phyloP scores from a whole-genome alignment of 345 rosid species.

The Erodium maritimum region DNA sequence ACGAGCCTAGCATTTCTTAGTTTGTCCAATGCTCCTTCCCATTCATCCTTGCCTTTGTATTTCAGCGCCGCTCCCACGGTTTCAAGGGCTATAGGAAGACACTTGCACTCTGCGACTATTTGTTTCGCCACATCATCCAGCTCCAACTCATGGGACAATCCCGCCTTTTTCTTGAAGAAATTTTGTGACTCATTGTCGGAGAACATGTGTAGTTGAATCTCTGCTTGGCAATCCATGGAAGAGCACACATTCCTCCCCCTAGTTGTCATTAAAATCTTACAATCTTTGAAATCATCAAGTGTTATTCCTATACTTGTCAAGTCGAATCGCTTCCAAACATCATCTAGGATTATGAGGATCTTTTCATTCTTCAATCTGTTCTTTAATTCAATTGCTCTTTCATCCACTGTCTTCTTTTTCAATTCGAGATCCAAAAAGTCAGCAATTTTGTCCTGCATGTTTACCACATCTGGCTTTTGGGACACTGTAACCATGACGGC shows the following conservation, averaged over 20 bases:
- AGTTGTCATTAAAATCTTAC: conserved; percentile 9
- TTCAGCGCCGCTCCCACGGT: conserved; percentile 6
- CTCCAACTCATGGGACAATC: neutral
- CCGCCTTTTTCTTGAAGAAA: conserved; percentile 14
- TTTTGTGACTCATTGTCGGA: conserved; percentile 10
- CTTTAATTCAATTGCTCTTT: neutral
- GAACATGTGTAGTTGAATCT: conserved; percentile 1
- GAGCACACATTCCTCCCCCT: neutral
- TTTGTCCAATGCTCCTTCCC: conserved; percentile 8
- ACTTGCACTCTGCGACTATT: conserved; percentile 8
- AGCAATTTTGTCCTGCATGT: neutral
- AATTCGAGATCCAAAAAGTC: neutral
- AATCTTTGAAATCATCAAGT: neutral
- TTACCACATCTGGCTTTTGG: neutral
- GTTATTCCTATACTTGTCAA: conserved; percentile 12
- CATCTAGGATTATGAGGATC: conserved; percentile 9
- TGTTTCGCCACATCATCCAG: neutral
- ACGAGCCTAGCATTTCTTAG: neutral
- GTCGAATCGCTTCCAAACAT: conserved; percentile 13
- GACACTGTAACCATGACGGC: neutral
- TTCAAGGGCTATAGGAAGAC: conserved; percentile 14
- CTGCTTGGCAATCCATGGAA: conserved; percentile 5
- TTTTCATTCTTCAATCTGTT: neutral
- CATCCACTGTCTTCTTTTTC: neutral
- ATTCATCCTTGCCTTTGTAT: neutral